phyloP scores from a whole-genome alignment of 495 filamentous ascomycete species.

The Gamarada debralockiae region DNA sequence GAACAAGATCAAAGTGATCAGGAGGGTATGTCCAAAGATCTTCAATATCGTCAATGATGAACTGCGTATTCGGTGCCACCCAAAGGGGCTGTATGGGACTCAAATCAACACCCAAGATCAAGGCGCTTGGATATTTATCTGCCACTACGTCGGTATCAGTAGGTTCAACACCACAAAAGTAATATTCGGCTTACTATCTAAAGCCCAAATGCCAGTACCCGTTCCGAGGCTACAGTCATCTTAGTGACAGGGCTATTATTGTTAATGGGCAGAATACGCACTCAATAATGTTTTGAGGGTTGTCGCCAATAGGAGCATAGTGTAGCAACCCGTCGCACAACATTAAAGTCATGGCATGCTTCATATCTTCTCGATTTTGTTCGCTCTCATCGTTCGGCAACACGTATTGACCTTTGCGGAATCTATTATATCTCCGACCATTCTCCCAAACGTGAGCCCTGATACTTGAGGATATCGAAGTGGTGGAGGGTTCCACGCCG shows the following conservation, averaged over 20 bases:
- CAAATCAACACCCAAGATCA: conserved; percentile 29
- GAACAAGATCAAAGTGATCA: conserved; percentile 34
- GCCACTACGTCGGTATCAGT: conserved; percentile 29
- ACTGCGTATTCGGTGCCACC: conserved; percentile 40
- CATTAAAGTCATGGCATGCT: conserved; percentile 37
- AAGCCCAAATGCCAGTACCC: conserved; percentile 58
- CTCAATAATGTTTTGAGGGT: conserved; percentile 42
- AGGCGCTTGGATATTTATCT: conserved; percentile 37
- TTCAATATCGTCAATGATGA: conserved; percentile 45
- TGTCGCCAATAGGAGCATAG: conserved; percentile 23
- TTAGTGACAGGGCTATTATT: not conserved
- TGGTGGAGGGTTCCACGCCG: conserved; percentile 27
- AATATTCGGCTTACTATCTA: conserved; percentile 38
- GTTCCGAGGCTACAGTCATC: conserved; percentile 39
- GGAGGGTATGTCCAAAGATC: conserved; percentile 32
- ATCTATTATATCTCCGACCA: conserved; percentile 52
- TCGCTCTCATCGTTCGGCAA: conserved; percentile 27
- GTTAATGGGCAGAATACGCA: not conserved
- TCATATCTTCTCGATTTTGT: conserved; percentile 27
- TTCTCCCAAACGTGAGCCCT: conserved; percentile 42
- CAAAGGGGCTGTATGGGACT: conserved; percentile 38
- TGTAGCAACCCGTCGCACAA: conserved; percentile 24
- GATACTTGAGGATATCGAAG: conserved; percentile 38
- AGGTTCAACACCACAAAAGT: no score
- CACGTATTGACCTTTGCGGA: conserved; percentile 46